Conservation (phyloP, 768 basidiomycete genomes). For the Multifurca ochricompacta region DNA sequence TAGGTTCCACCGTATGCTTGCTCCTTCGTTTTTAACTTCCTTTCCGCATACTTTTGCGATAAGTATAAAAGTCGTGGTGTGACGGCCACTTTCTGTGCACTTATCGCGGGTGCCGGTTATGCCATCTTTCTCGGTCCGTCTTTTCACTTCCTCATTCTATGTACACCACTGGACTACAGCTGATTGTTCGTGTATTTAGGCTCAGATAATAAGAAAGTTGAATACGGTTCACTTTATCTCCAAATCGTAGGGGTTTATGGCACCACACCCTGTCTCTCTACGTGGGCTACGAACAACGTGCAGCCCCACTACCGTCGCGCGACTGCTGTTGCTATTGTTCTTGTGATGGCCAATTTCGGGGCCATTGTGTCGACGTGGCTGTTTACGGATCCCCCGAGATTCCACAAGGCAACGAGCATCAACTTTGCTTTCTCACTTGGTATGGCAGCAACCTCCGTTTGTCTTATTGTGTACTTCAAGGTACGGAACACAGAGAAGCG, state of each 20-base stretch:
- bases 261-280: constrained; percentile 21
- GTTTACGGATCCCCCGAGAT: too few species aligned
- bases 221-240: constrained; percentile 27
- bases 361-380: constrained; percentile 8
- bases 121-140: too few species aligned
- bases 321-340: constrained; percentile 24
- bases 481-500: constrained; percentile 1
- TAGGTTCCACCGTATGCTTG: constrained; percentile 20
- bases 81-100: constrained; percentile 2
- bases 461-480: constrained; percentile 1
- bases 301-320: constrained; percentile 23
- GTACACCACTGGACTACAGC: too few species aligned
- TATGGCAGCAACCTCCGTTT: background rate
- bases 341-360: constrained; percentile 20
- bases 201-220: constrained; percentile 18
- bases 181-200: constrained; percentile 2
- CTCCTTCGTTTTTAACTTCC: constrained; percentile 7
- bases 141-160: too few species aligned
- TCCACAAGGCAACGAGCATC: constrained; percentile 4
- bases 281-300: constrained; percentile 28
- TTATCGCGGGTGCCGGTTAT: constrained; percentile 15
- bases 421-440: constrained; percentile 9
- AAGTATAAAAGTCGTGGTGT: constrained; percentile 7
- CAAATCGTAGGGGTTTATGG: constrained; percentile 28
- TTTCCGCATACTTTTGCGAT: too few species aligned